A percentile compares a stretch with the other conserved stretches of the same genome.
Evolutionary conservation across 306 rosid species (phyloP).

Genomic region (Rosa persica): DNA sequence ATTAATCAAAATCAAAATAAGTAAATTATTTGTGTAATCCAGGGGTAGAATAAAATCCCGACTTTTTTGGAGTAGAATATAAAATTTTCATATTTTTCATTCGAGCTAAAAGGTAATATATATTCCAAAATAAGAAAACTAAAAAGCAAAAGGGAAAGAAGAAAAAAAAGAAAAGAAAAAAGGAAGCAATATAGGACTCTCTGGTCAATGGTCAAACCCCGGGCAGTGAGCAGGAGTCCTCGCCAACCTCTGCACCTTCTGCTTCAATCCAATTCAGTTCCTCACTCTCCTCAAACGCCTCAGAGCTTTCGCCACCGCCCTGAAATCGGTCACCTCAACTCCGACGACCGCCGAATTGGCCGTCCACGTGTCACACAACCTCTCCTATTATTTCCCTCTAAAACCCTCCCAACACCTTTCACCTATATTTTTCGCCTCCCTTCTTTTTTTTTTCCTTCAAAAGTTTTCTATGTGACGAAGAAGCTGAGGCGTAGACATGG

Average conservation of each 20-base stretch:
- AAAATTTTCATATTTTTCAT: too few species aligned
- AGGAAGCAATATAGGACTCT: not conserved
- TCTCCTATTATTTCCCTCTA: not conserved
- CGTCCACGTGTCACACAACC: not conserved
- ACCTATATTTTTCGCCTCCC: not conserved
- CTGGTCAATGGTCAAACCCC: slow-evolving; percentile 21
- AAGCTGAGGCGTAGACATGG: not conserved
- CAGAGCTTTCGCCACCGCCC: not conserved
- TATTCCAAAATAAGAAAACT: not conserved
- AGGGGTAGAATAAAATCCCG: too few species aligned
- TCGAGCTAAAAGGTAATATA: too few species aligned
- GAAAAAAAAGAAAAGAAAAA: too few species aligned
- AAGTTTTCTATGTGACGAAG: not conserved
- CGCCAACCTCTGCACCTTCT: not conserved
- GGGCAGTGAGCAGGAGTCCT: slow-evolving; percentile 5
- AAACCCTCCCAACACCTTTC: not conserved
- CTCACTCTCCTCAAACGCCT: not conserved
- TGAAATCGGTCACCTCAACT: not conserved
- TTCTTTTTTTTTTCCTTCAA: not conserved
- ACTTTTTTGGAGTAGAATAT: too few species aligned
- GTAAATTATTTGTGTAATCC: too few species aligned
- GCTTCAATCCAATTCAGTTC: not conserved
- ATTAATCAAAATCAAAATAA: too few species aligned
- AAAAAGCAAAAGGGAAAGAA: not conserved
- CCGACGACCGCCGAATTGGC: not conserved